Conservation (phyloP, 306 rosid genomes). For the Acmispon strigosus region DNA sequence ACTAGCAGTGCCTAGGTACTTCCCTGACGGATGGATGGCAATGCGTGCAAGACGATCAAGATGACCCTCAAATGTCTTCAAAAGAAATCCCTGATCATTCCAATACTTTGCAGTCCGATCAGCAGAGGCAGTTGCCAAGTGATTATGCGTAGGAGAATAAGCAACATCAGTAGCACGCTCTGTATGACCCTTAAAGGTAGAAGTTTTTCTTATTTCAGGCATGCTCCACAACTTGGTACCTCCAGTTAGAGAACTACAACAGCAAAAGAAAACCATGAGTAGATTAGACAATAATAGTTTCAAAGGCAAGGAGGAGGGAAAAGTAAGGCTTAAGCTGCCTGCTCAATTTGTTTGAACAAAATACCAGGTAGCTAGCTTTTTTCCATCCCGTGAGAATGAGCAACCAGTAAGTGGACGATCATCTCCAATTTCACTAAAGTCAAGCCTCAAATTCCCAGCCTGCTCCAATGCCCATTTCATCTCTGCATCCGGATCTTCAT, state of each 20-base stretch:
- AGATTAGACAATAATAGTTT: conserved; percentile 10
- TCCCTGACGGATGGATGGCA: conserved; percentile 93
- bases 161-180: conserved; percentile 82
- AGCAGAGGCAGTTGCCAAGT: conserved; percentile 89
- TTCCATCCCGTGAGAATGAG: conserved; percentile 74
- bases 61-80: conserved; percentile 81
- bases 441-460: conserved; percentile 66
- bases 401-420: conserved; percentile 92
- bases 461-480: conserved; percentile 70
- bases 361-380: conserved; percentile 76
- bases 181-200: conserved; percentile 77
- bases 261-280: conserved; percentile 19
- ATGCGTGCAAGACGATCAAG: conserved; percentile 94
- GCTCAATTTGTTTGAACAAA: background rate
- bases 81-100: conserved; percentile 66
- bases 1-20: conserved; percentile 91
- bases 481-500: conserved; percentile 87
- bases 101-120: conserved; percentile 87
- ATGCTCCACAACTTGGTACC: conserved; percentile 85
- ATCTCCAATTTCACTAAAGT: conserved; percentile 92
- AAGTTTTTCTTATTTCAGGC: conserved; percentile 60
- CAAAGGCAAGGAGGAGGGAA: background rate
- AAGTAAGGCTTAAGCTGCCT: background rate
- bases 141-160: conserved; percentile 69
- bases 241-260: conserved; percentile 66